A percentile compares a stretch with the other conserved stretches of the same genome.
phyloP scores from a whole-genome alignment of 805 yeast genomes.

The Maudiozyma turicensis region DNA sequence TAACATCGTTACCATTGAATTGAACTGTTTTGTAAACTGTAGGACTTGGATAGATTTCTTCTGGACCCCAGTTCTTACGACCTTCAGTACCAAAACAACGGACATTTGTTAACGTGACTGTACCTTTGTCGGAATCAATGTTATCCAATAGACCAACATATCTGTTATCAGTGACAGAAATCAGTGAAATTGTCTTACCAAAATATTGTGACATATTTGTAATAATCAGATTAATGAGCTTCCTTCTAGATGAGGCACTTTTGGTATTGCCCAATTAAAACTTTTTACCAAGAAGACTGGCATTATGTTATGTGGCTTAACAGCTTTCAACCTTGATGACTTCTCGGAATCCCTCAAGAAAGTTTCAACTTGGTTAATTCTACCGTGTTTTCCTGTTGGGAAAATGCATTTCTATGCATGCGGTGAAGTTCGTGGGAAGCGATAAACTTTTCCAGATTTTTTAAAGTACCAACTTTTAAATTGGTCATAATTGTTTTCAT shows the following conservation, averaged over 20 bases:
- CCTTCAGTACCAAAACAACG: slow-evolving; percentile 90
- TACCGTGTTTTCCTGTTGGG: neutral
- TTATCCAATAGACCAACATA: slow-evolving; percentile 84
- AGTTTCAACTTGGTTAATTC: neutral
- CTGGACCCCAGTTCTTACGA: slow-evolving; percentile 56
- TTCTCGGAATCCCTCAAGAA: neutral
- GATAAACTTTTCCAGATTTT: neutral
- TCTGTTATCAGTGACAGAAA: slow-evolving; percentile 34
- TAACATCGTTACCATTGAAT: slow-evolving; percentile 86
- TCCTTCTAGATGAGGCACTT: neutral
- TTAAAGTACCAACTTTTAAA: too few species aligned
- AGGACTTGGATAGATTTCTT: slow-evolving; percentile 64
- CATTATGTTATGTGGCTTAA: too few species aligned
- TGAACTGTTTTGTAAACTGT: slow-evolving; percentile 65
- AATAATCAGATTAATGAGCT: neutral
- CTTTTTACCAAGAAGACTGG: too few species aligned
- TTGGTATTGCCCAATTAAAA: neutral
- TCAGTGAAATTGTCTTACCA: slow-evolving; percentile 53
- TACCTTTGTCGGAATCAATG: slow-evolving; percentile 83
- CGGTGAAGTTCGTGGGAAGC: neutral
- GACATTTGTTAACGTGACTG: slow-evolving; percentile 74
- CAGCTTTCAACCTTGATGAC: too few species aligned
- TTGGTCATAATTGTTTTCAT: too few species aligned
- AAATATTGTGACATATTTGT: slow-evolving; percentile 78
- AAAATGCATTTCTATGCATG: neutral